phyloP scores from a whole-genome alignment of 2,329 filamentous ascomycete species.

The Sphaerostilbella broomeana region DNA sequence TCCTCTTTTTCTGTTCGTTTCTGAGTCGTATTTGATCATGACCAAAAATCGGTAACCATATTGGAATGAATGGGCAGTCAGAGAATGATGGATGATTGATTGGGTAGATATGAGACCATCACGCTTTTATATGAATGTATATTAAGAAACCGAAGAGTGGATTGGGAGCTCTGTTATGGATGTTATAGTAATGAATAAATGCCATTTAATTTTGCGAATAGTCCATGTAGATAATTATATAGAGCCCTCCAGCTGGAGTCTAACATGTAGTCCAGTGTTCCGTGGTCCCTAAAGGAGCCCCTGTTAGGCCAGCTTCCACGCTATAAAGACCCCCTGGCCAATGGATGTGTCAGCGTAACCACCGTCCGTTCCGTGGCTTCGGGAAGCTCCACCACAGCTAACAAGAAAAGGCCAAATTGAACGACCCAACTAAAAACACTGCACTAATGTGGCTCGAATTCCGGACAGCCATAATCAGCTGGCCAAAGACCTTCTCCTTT shows the following conservation, averaged over 20 bases:
- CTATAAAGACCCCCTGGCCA: too few relatives aligned
- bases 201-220: not conserved
- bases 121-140: slow-evolving; percentile 22
- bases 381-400: not conserved
- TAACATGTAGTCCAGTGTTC: too few relatives aligned
- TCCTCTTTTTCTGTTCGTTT: slow-evolving; percentile 4
- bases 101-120: slow-evolving; percentile 22
- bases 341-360: too few relatives aligned
- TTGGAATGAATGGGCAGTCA: slow-evolving; percentile 4
- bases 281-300: too few relatives aligned
- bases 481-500: not conserved
- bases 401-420: too few relatives aligned
- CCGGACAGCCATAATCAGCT: not conserved
- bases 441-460: not conserved
- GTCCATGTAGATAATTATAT: too few relatives aligned
- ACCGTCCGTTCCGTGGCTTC: not conserved
- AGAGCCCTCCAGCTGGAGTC: too few relatives aligned
- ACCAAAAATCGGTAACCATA: not conserved
- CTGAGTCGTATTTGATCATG: slow-evolving; percentile 1
- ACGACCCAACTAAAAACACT: not conserved
- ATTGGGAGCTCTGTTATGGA: slow-evolving; percentile 1
- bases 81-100: slow-evolving; percentile 18
- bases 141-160: slow-evolving; percentile 8
- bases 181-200: slow-evolving; percentile 8
- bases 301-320: too few relatives aligned